Conservation (phyloP, 257 asterid genomes). For the Verbascum thapsus region DNA sequence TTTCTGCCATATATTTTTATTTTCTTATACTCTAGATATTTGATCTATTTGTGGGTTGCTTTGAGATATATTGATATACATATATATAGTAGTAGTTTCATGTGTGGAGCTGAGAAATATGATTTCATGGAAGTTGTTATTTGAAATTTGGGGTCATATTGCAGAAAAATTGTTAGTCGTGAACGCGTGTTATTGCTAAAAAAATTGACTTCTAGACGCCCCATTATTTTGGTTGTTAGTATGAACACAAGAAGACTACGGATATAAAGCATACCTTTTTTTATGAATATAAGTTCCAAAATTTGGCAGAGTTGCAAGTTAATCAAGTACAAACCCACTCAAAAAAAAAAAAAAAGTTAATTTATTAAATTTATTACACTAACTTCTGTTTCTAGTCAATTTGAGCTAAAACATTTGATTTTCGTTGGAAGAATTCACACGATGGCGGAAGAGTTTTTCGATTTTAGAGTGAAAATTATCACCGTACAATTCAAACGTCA, state of each 20-base stretch:
- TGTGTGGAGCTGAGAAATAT: neutral
- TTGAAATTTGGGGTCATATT: constrained; percentile 14
- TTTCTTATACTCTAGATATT: neutral
- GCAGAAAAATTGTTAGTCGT: neutral
- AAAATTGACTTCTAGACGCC: constrained; percentile 6
- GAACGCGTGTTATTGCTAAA: constrained; percentile 24
- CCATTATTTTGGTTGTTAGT: neutral
- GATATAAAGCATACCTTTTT: neutral
- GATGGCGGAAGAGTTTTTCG: no score
- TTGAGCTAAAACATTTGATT: no score
- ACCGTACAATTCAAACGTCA: no score
- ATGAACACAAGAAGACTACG: neutral
- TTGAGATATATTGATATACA: neutral
- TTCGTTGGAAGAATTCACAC: no score
- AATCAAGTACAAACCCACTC: no score
- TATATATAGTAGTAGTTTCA: constrained; percentile 8
- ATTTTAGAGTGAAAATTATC: no score
- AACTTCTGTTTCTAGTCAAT: no score
- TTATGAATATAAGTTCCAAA: neutral
- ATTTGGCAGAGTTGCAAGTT: no score
- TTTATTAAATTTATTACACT: no score
- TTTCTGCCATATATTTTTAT: constrained; percentile 34
- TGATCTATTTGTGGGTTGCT: neutral
- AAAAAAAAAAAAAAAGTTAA: no score
- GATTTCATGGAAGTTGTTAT: constrained; percentile 25